A percentile compares a stretch with the other conserved stretches of the same genome.
These are phyloP conservation scores for Aureobasidium lini DNA, from an alignment of 2,329 filamentous ascomycete species.

Conservation along the genomic window DNA sequence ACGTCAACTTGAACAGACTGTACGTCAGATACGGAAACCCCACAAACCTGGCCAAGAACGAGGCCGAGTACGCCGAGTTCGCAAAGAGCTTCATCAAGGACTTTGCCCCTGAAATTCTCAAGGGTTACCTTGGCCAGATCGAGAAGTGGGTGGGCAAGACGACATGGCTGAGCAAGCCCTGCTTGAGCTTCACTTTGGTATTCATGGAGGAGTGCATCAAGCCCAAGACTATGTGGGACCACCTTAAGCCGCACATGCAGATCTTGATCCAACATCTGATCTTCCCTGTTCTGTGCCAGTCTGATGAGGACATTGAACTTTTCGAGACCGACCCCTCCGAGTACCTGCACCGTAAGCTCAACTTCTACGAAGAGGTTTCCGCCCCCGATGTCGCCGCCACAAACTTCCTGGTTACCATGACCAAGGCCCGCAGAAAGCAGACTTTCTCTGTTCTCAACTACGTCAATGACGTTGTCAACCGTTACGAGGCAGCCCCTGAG, in stretches of 20 bases:
- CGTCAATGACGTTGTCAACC: conserved; percentile 89
- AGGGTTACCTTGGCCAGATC: conserved; percentile 87
- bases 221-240: conserved; percentile 93
- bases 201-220: conserved; percentile 97
- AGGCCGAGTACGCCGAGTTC: conserved; percentile 69
- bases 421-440: conserved; percentile 90
- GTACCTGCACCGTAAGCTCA: conserved; percentile 93
- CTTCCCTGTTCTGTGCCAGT: conserved; percentile 90
- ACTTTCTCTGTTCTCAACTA: conserved; percentile 92
- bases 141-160: conserved; percentile 97
- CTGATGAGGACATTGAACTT: conserved; percentile 83
- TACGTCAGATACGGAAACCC: conserved; percentile 93
- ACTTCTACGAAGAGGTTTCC: conserved; percentile 95
- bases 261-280: conserved; percentile 90
- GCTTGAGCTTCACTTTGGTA: conserved; percentile 84
- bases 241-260: conserved; percentile 87
- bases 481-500: conserved; percentile 76
- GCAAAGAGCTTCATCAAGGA: conserved; percentile 85
- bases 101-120: conserved; percentile 92
- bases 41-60: conserved; percentile 64
- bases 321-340: conserved; percentile 94
- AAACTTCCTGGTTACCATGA: conserved; percentile 91
- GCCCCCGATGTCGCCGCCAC: conserved; percentile 92
- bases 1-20: conserved; percentile 91
- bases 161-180: conserved; percentile 88